A percentile compares a stretch with the other conserved stretches of the same genome.
These are phyloP conservation scores for Solanum virginianum DNA, from an alignment of 257 asterid genomes.

Conservation along the genomic window DNA sequence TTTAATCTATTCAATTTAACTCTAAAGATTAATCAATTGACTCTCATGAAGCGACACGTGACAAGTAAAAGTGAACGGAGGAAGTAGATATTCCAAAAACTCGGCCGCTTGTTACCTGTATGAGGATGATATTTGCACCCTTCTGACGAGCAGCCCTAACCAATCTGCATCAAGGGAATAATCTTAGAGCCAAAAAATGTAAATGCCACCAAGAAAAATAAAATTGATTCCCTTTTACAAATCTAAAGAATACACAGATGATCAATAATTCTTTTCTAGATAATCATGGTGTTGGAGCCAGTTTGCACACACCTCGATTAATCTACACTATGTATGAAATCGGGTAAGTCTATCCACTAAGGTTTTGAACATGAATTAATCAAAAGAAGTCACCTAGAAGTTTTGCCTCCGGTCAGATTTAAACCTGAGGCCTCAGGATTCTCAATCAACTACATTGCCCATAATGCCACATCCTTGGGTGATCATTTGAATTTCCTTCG, in stretches of 20 bases:
- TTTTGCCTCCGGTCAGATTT: background rate
- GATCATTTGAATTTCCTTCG: too few relatives aligned
- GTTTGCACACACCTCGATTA: background rate
- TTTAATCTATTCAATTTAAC: too few relatives aligned
- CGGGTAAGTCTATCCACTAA: background rate
- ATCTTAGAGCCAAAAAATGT: background rate
- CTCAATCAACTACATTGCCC: background rate
- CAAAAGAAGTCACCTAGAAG: background rate
- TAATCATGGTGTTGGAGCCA: background rate
- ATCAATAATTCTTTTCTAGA: background rate
- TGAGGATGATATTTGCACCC: constrained; percentile 88
- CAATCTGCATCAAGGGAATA: constrained; percentile 43
- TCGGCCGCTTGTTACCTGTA: constrained; percentile 41
- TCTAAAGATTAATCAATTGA: too few relatives aligned
- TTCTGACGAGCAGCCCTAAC: constrained; percentile 79
- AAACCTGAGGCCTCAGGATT: background rate
- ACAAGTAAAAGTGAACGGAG: too few relatives aligned
- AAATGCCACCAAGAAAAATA: background rate
- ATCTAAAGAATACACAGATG: background rate
- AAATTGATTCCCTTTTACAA: background rate
- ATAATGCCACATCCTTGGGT: background rate
- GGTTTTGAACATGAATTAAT: background rate
- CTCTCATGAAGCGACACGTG: too few relatives aligned
- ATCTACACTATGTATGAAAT: background rate
- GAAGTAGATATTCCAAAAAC: background rate